A percentile compares a stretch with the other conserved stretches of the same genome.
phyloP scores from a whole-genome alignment of 768 basidiomycete genomes.

The Ramaria rubella region DNA sequence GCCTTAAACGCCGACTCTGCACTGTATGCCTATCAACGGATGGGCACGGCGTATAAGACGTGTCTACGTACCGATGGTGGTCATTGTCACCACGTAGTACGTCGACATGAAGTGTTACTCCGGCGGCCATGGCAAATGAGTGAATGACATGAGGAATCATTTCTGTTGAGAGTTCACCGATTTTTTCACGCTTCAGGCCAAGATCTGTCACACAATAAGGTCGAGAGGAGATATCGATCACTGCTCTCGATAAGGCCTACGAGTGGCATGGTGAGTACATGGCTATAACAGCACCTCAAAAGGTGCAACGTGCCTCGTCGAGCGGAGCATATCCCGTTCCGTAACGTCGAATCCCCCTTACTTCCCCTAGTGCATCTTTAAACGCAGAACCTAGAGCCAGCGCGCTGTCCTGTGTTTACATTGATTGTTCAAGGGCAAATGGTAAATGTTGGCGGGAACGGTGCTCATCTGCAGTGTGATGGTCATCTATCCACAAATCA shows the following conservation, averaged over 20 bases:
- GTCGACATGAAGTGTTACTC: conserved; percentile 90
- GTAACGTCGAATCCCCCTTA: conserved; percentile 89
- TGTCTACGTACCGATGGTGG: conserved; percentile 75
- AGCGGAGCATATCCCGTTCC: conserved; percentile 95
- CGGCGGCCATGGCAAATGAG: conserved; percentile 95
- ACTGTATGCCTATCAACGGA: conserved; percentile 33
- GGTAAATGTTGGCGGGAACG: conserved; percentile 18
- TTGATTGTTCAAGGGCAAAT: neutral
- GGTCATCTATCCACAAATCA: conserved; percentile 97
- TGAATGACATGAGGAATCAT: conserved; percentile 98
- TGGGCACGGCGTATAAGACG: neutral
- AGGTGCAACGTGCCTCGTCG: conserved; percentile 65
- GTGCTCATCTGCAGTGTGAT: conserved; percentile 94
- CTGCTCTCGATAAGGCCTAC: conserved; percentile 90
- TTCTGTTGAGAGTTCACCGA: conserved; percentile 92
- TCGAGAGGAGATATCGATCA: conserved; percentile 96
- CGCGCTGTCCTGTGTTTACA: conserved; percentile 71
- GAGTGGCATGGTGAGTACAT: conserved; percentile 6
- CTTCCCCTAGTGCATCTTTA: conserved; percentile 91
- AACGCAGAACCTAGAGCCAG: conserved; percentile 86
- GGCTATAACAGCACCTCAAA: neutral
- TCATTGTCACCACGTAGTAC: conserved; percentile 94
- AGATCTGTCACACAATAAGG: conserved; percentile 94
- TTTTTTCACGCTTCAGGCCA: conserved; percentile 80
- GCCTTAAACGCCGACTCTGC: conserved; percentile 99